Conservation (phyloP, 305 asterid species). For the Fraxinus albicans region DNA sequence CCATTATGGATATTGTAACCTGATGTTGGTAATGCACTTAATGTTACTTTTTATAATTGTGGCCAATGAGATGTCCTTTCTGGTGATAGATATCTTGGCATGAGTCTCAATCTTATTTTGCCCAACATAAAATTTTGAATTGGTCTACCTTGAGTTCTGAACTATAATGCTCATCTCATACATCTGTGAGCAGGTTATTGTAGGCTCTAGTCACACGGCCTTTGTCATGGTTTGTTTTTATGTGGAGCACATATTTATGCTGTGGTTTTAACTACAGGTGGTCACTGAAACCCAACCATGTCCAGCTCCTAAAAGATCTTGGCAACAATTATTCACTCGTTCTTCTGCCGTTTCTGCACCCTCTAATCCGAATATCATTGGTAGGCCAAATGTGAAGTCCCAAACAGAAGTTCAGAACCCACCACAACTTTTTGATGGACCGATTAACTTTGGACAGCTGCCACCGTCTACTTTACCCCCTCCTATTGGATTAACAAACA, state of each 20-base stretch:
- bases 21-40: neutral
- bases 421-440: conserved; percentile 60
- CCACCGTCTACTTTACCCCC: conserved; percentile 32
- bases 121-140: neutral
- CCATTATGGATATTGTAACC: neutral
- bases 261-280: conserved; percentile 54
- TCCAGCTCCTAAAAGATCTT: conserved; percentile 78
- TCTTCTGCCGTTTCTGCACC: conserved; percentile 61
- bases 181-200: conserved; percentile 11
- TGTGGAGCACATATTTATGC: neutral
- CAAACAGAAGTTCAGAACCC: conserved; percentile 41
- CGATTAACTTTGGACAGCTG: conserved; percentile 53
- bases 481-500: conserved; percentile 51
- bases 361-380: conserved; percentile 44
- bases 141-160: neutral
- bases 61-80: neutral
- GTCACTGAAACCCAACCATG: conserved; percentile 60
- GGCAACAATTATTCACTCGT: conserved; percentile 91
- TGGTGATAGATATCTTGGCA: neutral
- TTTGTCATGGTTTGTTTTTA: neutral
- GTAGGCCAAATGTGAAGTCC: too few relatives aligned
- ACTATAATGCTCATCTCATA: conserved; percentile 7
- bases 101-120: neutral
- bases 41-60: neutral
- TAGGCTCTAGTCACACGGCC: neutral